Evolutionary conservation across 495 filamentous ascomycete genomes (phyloP), one percentile per base, ranked within the genome.

Genomic region (Hyphodiscus hymeniophilus): DNA sequence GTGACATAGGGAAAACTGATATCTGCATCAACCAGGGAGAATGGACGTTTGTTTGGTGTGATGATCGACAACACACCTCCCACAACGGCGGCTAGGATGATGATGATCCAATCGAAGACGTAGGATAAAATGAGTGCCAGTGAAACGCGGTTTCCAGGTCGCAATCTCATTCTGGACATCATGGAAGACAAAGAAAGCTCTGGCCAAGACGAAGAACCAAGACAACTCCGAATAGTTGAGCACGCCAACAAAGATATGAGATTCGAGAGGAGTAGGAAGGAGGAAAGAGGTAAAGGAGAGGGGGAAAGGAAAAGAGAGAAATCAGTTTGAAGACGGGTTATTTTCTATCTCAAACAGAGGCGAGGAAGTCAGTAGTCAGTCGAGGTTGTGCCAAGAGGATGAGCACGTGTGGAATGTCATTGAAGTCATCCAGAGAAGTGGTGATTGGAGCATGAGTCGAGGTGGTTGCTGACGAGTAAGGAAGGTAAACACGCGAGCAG

Each of bases 1-100:
- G 68, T 73, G 48, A 84, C 82, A 54, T 77, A 88, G 10, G 87
- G 87, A 50, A 89, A 94, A 54, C 75, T 74, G 4, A 84, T 66
- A 28, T 75, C 77, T 43, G 71, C 60, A 39, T 78, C 67, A 38
- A 62, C 45, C 42, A 72, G 60, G 33, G 64, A 64, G 43, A 75
- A 77, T 18, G 69, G 73, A 45, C 76, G 61, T 62, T 76, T 76
- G 55, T 79, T 77, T 10, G 79, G 76, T 2, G 67, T 67, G 52
- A 77, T 69, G 40, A 69, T 61, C 32, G 74, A 67, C 38, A 81
- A 65, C 46, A 52, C 53, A 35, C 55, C 59, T 52, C 63, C 57
- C 53, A 60, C 33, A 11, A 10, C 44, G 15, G 52, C 48, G 5
- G 54, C 55, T 3, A 36, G 32, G 74, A 84, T 56, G 42, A 85